phyloP scores from a whole-genome alignment of 2,329 filamentous ascomycete genomes.

The Emmonsiellopsis sp. region DNA sequence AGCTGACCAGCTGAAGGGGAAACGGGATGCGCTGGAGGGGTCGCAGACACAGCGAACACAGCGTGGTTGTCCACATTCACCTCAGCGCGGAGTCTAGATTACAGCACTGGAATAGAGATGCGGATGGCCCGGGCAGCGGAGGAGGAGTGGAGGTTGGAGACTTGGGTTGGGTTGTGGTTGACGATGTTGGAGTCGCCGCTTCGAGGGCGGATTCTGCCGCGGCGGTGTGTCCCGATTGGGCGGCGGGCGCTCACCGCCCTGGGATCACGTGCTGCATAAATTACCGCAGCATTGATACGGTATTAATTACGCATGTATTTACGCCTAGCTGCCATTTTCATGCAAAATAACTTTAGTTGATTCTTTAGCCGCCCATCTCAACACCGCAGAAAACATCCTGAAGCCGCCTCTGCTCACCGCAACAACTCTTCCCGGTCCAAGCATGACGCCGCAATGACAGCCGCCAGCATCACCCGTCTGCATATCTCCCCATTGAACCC shows the following conservation, averaged over 20 bases:
- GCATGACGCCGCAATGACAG: slow-evolving; percentile 20
- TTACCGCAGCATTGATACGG: not conserved
- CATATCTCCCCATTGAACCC: slow-evolving; percentile 82
- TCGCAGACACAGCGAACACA: not conserved
- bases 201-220: not conserved
- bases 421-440: not conserved
- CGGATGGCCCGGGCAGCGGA: no score
- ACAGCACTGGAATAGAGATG: no score
- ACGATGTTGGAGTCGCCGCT: not conserved
- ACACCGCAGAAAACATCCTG: not conserved
- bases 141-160: not conserved
- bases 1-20: not conserved
- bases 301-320: not conserved
- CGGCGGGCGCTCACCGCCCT: not conserved
- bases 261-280: not conserved
- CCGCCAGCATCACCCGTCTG: slow-evolving; percentile 44
- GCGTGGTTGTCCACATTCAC: not conserved
- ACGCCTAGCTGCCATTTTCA: not conserved
- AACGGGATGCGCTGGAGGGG: not conserved
- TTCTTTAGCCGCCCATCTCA: not conserved
- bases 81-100: no score
- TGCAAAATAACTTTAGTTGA: not conserved
- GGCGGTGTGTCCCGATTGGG: not conserved
- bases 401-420: not conserved
- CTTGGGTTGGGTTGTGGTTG: not conserved